A percentile compares a stretch with the other conserved stretches of the same genome.
Evolutionary conservation across 129 eudicot genomes (phyloP).

Genomic region (Pittosporum tobira): DNA sequence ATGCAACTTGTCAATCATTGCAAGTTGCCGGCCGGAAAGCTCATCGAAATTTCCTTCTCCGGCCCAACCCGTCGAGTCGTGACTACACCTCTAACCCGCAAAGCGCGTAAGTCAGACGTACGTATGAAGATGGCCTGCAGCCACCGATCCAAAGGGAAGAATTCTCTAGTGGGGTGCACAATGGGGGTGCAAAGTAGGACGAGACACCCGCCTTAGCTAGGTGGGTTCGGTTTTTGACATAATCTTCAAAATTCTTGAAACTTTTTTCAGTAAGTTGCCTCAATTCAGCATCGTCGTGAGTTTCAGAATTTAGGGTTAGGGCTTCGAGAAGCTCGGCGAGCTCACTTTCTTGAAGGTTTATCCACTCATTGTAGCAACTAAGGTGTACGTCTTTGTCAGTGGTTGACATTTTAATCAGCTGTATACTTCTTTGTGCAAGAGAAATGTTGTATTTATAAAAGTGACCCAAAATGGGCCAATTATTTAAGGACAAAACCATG

Average conservation of each 20-base stretch:
- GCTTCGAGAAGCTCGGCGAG: slow-evolving; percentile 18
- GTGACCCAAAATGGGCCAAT: too few species aligned
- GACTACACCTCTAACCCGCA: slow-evolving; percentile 19
- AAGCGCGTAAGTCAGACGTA: slow-evolving; percentile 22
- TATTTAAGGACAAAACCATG: too few species aligned
- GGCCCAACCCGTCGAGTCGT: background rate
- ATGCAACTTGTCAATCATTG: slow-evolving; percentile 15
- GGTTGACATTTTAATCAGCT: background rate
- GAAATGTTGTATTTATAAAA: too few species aligned
- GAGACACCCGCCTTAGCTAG: slow-evolving; percentile 10
- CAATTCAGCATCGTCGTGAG: background rate
- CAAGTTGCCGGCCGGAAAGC: slow-evolving; percentile 16
- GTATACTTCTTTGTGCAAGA: too few species aligned
- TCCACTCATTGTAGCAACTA: slow-evolving; percentile 13
- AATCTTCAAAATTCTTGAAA: slow-evolving; percentile 10
- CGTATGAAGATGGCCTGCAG: slow-evolving; percentile 18
- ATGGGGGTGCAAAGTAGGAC: slow-evolving; percentile 19
- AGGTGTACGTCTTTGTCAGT: background rate
- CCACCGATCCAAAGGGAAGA: slow-evolving; percentile 27
- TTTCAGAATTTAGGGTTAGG: background rate
- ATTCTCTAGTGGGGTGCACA: slow-evolving; percentile 18
- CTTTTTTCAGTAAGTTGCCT: slow-evolving; percentile 9
- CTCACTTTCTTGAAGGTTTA: slow-evolving; percentile 14
- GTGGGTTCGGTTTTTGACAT: background rate
- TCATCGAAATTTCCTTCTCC: slow-evolving; percentile 9